Conservation (phyloP, 2,329 filamentous ascomycete genomes). For the Periconia digitata region DNA sequence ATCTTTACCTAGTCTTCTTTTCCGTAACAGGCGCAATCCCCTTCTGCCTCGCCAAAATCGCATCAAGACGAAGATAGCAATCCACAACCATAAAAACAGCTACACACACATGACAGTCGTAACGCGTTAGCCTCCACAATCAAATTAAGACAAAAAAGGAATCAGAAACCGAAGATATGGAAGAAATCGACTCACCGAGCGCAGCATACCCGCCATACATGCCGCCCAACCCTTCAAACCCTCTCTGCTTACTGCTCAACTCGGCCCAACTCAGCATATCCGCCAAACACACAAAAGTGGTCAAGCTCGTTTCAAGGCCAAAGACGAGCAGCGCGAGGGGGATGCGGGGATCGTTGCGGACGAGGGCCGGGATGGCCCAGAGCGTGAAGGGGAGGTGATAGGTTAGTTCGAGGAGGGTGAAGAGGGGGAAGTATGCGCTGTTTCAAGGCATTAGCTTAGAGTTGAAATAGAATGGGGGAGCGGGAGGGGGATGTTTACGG, state of each 20-base stretch:
- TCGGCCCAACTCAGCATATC: constrained; percentile 60
- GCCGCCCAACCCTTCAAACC: constrained; percentile 30
- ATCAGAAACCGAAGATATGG: background rate
- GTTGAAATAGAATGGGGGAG: background rate
- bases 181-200: constrained; percentile 24
- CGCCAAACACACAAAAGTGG: constrained; percentile 63
- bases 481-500: constrained; percentile 41
- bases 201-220: constrained; percentile 44
- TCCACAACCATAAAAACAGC: constrained; percentile 41
- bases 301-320: constrained; percentile 61
- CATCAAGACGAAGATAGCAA: constrained; percentile 36
- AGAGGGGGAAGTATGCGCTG: constrained; percentile 59
- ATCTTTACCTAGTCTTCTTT: constrained; percentile 19
- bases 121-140: background rate
- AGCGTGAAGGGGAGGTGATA: constrained; percentile 64
- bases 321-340: constrained; percentile 64
- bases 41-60: constrained; percentile 26
- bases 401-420: constrained; percentile 60
- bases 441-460: background rate
- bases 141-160: constrained; percentile 5
- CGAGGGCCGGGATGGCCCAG: constrained; percentile 60
- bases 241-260: constrained; percentile 30
- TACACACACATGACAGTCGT: constrained; percentile 4
- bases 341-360: constrained; percentile 58
- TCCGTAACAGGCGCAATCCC: constrained; percentile 29